These are phyloP conservation scores for Leptographium wingfieldii DNA, from an alignment of 2,329 filamentous ascomycete species.

Conservation along the genomic window DNA sequence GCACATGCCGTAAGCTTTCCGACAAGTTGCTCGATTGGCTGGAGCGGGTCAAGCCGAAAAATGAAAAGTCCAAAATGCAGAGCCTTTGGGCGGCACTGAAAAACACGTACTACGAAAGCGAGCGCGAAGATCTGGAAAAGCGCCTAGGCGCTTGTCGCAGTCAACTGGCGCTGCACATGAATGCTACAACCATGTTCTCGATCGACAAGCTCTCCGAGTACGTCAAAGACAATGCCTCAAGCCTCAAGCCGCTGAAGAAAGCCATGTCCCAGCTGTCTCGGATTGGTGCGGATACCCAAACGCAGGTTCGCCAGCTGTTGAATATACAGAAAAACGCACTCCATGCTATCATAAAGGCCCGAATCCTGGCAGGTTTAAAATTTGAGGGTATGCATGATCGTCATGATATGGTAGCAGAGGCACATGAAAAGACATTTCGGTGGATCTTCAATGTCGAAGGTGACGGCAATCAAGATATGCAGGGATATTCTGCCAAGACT, in stretches of 20 bases:
- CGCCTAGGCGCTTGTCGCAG: conserved; percentile 8
- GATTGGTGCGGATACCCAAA: not conserved
- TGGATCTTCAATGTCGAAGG: conserved; percentile 7
- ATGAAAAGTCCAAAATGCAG: conserved; percentile 7
- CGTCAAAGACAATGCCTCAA: not conserved
- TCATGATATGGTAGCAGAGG: conserved; percentile 6
- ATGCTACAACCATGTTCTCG: not conserved
- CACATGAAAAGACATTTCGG: conserved; percentile 6
- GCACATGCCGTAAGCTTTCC: not conserved
- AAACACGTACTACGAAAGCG: conserved; percentile 4
- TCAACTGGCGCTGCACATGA: conserved; percentile 7
- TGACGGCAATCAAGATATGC: too few relatives aligned
- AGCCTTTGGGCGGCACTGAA: conserved; percentile 9
- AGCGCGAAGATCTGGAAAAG: conserved; percentile 6
- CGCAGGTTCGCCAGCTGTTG: not conserved
- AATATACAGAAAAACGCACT: not conserved
- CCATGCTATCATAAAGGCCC: not conserved
- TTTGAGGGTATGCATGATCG: conserved; percentile 9
- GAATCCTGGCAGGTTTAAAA: conserved; percentile 3
- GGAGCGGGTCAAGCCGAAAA: conserved; percentile 6
- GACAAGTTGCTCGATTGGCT: conserved; percentile 5
- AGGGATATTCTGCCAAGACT: too few relatives aligned
- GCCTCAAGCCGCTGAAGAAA: not conserved
- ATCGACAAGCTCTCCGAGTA: not conserved
- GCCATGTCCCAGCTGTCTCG: not conserved